These are phyloP conservation scores for Salix suchowensis DNA, from an alignment of 345 rosid genomes.

Conservation along the genomic window DNA sequence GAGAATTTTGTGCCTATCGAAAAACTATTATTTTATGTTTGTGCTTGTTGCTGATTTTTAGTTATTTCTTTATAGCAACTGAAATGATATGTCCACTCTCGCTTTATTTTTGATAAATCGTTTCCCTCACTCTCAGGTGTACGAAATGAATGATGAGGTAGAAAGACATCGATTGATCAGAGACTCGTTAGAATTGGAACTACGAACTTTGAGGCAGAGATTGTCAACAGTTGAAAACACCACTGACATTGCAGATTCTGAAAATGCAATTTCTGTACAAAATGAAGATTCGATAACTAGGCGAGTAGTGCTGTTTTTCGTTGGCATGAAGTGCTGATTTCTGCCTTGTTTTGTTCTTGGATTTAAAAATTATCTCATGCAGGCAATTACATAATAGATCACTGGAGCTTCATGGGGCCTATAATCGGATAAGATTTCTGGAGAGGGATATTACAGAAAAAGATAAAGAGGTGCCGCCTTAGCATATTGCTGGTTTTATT, in stretches of 20 bases:
- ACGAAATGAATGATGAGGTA: constrained; percentile 83
- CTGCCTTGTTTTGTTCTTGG: constrained; percentile 11
- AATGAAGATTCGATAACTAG: constrained; percentile 45
- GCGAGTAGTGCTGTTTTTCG: constrained; percentile 29
- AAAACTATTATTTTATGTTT: constrained; percentile 7
- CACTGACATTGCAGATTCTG: constrained; percentile 39
- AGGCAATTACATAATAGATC: constrained; percentile 34
- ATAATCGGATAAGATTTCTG: constrained; percentile 39
- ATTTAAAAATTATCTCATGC: constrained; percentile 18
- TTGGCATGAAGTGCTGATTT: constrained; percentile 4
- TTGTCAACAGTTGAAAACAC: constrained; percentile 58
- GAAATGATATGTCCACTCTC: background rate
- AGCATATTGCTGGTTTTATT: background rate
- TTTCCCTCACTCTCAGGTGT: constrained; percentile 45
- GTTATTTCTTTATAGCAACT: background rate
- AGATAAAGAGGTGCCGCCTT: constrained; percentile 57
- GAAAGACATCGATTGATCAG: constrained; percentile 61
- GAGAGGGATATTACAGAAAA: constrained; percentile 56
- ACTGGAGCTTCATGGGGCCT: constrained; percentile 53
- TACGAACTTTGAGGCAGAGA: constrained; percentile 60
- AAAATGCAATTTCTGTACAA: constrained; percentile 27
- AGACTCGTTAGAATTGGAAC: constrained; percentile 72
- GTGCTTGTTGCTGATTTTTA: background rate
- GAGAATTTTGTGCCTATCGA: background rate
- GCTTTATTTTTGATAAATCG: background rate